Conservation (phyloP, 805 yeast species). For the Yamadazyma laniorum region DNA sequence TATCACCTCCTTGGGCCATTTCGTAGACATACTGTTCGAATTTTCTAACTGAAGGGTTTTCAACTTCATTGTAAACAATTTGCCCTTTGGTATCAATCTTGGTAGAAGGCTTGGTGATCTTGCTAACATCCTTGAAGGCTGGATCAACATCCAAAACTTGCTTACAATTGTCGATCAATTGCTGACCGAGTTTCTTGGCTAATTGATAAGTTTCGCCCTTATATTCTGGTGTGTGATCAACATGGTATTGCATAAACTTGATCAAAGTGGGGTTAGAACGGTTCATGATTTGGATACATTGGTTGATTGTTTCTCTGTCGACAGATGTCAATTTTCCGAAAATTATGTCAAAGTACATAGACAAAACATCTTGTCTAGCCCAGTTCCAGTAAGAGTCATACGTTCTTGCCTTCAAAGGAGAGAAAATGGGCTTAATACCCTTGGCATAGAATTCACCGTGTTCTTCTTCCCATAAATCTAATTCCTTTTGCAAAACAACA, state of each 20-base stretch:
- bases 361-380: slow-evolving; percentile 96
- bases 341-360: slow-evolving; percentile 92
- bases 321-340: slow-evolving; percentile 89
- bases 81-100: slow-evolving; percentile 85
- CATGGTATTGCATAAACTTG: slow-evolving; percentile 92
- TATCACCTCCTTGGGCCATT: slow-evolving; percentile 92
- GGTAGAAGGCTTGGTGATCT: slow-evolving; percentile 95
- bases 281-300: slow-evolving; percentile 97
- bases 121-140: slow-evolving; percentile 90
- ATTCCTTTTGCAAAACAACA: slow-evolving; percentile 77
- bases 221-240: slow-evolving; percentile 75
- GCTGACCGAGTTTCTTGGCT: slow-evolving; percentile 87
- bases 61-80: slow-evolving; percentile 77
- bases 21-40: slow-evolving; percentile 92
- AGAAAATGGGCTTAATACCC: slow-evolving; percentile 88
- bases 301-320: slow-evolving; percentile 94
- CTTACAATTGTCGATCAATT: slow-evolving; percentile 91
- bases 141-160: slow-evolving; percentile 80
- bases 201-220: slow-evolving; percentile 92
- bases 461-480: slow-evolving; percentile 81
- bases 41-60: slow-evolving; percentile 89
- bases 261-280: slow-evolving; percentile 91
- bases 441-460: slow-evolving; percentile 91
- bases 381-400: slow-evolving; percentile 99
- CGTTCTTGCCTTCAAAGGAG: slow-evolving; percentile 88